Evolutionary conservation across 257 asterid species (phyloP), one percentile per base, ranked within the genome.

Genomic region (Mitragyna speciosa): DNA sequence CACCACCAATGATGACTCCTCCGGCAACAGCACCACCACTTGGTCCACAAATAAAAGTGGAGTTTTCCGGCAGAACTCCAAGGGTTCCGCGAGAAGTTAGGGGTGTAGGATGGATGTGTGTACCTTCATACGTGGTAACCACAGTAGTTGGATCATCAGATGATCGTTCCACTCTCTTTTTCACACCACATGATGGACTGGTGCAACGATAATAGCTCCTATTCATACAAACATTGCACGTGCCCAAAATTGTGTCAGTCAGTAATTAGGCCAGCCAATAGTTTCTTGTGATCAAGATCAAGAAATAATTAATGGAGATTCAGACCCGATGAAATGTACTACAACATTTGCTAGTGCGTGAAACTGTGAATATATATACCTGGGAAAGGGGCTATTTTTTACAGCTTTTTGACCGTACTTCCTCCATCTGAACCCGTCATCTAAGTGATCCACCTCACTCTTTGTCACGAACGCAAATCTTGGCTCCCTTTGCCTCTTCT

Each of bases 171-270:
- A 95, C 97, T 73, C 98, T 89, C 80, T 95, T 95, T 82, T 95
- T 93, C 87, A 95, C 98, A 8, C 97, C 96, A 84, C 99, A 93
- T 71, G 89, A 85, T 74, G 96, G 82, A 59, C 85, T 93, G 0
- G 99, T 95, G 90, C 99, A 95, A 41, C 98, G 96, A 51, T 93
- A 93, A 82, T 95, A 95, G 88, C 99, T 95, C 96, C 99, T 95
- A 82, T 28, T 3, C 14, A 4, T 39, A 33, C 73, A 20, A 67
- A 33, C 48, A 67, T 15, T 28, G 66, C 80, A 33, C 33, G 77
- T 63, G 19, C 7, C n/a, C 24, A 14, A 11, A 66, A 24, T 61
- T 65, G 4, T 16, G n/a, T 11, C 26, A 36, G 39, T 72, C 30
- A 45, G 33, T 30, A 30, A 19, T 47, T 31, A 47, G 41, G 41